Percentiles rank a stretch among this genome's conserved stretches.
Evolutionary conservation across 305 asterid species (phyloP).

Genomic region (Fraxinus sp.): DNA sequence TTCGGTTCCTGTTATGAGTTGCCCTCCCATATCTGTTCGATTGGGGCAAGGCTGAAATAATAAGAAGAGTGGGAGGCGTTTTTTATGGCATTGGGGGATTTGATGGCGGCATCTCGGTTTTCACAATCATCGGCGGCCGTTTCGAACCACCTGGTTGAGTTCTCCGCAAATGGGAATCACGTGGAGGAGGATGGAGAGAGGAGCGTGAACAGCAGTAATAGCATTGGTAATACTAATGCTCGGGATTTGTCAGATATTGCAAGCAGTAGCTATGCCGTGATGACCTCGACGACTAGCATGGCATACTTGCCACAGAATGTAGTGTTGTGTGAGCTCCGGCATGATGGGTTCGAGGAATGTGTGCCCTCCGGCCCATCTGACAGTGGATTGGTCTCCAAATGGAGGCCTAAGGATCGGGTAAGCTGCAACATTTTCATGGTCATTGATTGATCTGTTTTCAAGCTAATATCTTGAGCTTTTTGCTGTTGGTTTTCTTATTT

Average conservation of each 20-base stretch:
- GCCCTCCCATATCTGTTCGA: slow-evolving; percentile 66
- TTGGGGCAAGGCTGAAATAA: slow-evolving; percentile 78
- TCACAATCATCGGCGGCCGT: slow-evolving; percentile 60
- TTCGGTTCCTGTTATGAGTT: slow-evolving; percentile 58
- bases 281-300: slow-evolving; percentile 72
- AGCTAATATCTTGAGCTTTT: neutral
- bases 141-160: slow-evolving; percentile 66
- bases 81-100: slow-evolving; percentile 99
- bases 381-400: slow-evolving; percentile 86
- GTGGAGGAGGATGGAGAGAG: slow-evolving; percentile 53
- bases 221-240: slow-evolving; percentile 32
- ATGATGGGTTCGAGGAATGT: slow-evolving; percentile 79
- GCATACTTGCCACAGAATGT: slow-evolving; percentile 87
- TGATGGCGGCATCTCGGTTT: slow-evolving; percentile 79
- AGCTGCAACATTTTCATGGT: slow-evolving; percentile 26
- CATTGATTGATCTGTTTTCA: neutral
- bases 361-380: slow-evolving; percentile 78
- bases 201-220: slow-evolving; percentile 37
- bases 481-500: neutral
- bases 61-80: slow-evolving; percentile 25
- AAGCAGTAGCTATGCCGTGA: slow-evolving; percentile 60
- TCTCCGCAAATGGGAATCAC: slow-evolving; percentile 46
- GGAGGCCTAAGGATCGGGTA: slow-evolving; percentile 95
- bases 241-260: slow-evolving; percentile 66
- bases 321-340: slow-evolving; percentile 91